Conservation (phyloP, 2,329 filamentous ascomycete species). For the Fusarium veterinarium region DNA sequence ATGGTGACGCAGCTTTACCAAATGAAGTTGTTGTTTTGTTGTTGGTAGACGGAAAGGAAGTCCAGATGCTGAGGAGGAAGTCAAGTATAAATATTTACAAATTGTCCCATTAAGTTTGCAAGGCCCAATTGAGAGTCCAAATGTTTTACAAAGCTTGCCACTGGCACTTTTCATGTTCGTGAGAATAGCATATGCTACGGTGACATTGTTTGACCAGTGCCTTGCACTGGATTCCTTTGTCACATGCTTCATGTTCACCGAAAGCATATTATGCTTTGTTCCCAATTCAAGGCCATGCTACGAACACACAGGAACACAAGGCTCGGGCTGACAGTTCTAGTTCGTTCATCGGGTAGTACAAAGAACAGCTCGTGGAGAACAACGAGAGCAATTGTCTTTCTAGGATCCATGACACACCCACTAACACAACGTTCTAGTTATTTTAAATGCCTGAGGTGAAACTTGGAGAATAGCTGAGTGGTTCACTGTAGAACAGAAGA, state of each 20-base stretch:
- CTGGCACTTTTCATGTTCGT: not conserved
- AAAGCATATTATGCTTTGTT: accelerated
- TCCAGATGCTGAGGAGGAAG: no score
- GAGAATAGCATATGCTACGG: accelerated
- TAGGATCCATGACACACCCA: accelerated
- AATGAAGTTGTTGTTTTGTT: not conserved
- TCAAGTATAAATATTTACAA: not conserved
- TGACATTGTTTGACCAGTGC: not conserved
- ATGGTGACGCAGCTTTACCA: not conserved
- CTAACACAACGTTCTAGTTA: accelerated
- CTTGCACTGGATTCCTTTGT: not conserved
- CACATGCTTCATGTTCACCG: not conserved
- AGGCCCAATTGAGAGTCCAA: accelerated
- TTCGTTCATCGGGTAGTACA: accelerated
- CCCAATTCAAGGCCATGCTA: accelerated
- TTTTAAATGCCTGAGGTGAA: accelerated
- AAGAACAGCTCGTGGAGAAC: not conserved
- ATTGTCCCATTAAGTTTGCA: accelerated
- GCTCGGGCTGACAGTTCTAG: accelerated
- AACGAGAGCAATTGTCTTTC: not conserved
- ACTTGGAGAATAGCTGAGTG: accelerated
- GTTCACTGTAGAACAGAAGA: accelerated
- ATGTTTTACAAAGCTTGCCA: not conserved
- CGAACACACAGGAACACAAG: accelerated
- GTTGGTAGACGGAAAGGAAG: not conserved